A percentile compares a stretch with the other conserved stretches of the same genome.
These are phyloP conservation scores for Amphirosellinia nigrospora DNA, from an alignment of 495 filamentous ascomycete species.

Conservation along the genomic window DNA sequence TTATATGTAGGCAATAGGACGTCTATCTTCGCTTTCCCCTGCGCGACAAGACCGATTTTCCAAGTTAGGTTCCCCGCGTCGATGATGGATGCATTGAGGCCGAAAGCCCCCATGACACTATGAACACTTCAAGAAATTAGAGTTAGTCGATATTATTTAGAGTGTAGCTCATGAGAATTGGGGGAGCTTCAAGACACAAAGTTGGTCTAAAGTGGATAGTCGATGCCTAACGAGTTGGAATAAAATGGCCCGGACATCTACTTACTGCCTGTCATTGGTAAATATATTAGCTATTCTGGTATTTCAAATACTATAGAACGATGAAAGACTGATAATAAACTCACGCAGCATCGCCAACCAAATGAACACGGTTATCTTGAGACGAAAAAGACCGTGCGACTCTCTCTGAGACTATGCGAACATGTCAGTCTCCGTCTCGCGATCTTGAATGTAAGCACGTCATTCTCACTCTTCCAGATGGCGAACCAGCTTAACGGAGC, in stretches of 20 bases:
- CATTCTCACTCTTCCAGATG: constrained; percentile 44
- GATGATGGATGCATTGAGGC: constrained; percentile 48
- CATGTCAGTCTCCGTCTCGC: neutral
- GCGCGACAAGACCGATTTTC: constrained; percentile 44
- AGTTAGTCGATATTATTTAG: neutral
- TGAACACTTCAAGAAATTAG: constrained; percentile 32
- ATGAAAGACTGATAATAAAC: constrained; percentile 8
- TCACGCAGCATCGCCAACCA: constrained; percentile 49
- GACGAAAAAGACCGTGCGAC: constrained; percentile 45
- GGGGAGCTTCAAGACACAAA: neutral
- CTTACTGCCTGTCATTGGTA: constrained; percentile 27
- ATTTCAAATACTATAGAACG: neutral
- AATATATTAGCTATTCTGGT: constrained; percentile 19
- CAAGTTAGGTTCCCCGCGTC: constrained; percentile 48
- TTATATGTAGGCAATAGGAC: constrained; percentile 44
- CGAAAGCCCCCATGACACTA: constrained; percentile 49
- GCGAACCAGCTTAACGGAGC: constrained; percentile 47
- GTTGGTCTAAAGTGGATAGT: neutral
- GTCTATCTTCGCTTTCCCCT: constrained; percentile 25
- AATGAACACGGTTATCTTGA: constrained; percentile 41
- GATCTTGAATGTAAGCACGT: neutral
- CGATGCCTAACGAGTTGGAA: neutral
- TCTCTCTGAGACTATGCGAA: constrained; percentile 39
- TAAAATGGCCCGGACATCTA: neutral
- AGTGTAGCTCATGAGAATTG: neutral